phyloP scores from a whole-genome alignment of 768 basidiomycete species.

The Podaxis rugospora region DNA sequence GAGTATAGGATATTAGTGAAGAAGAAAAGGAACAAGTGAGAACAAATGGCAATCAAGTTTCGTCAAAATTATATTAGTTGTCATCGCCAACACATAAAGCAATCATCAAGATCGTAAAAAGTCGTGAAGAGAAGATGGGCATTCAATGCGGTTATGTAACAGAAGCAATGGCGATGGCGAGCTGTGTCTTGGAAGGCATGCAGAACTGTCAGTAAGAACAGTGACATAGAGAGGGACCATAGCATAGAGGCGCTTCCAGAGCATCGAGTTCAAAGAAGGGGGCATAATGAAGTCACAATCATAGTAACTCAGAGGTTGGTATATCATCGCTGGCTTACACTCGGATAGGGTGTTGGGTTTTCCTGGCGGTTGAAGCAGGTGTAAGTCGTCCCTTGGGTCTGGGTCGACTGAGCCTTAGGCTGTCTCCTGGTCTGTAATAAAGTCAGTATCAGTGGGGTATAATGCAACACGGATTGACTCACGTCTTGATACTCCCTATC shows the following conservation, averaged over 20 bases:
- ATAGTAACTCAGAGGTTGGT: neutral
- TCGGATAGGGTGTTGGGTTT: slow-evolving; percentile 26
- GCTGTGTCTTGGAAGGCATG: slow-evolving; percentile 2
- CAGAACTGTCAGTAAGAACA: neutral
- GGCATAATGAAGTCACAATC: neutral
- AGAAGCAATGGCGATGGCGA: neutral
- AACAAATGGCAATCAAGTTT: neutral
- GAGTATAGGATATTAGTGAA: neutral
- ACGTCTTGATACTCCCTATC: slow-evolving; percentile 50
- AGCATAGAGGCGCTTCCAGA: neutral
- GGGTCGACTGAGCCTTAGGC: slow-evolving; percentile 44
- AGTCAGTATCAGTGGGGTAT: slow-evolving; percentile 2
- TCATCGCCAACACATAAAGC: neutral
- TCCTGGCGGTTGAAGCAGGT: slow-evolving; percentile 29
- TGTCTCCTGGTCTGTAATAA: slow-evolving; percentile 38
- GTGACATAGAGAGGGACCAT: neutral
- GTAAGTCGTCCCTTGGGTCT: slow-evolving; percentile 46
- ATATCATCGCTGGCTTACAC: slow-evolving; percentile 18
- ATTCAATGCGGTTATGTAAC: neutral
- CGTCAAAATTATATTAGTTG: neutral
- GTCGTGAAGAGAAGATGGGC: neutral
- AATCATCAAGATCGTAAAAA: slow-evolving; percentile 6
- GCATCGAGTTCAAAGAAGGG: neutral
- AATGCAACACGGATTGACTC: slow-evolving; percentile 23
- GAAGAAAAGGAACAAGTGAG: neutral